phyloP scores from a whole-genome alignment of 2,329 filamentous ascomycete species.

The Sporothrix phasma region DNA sequence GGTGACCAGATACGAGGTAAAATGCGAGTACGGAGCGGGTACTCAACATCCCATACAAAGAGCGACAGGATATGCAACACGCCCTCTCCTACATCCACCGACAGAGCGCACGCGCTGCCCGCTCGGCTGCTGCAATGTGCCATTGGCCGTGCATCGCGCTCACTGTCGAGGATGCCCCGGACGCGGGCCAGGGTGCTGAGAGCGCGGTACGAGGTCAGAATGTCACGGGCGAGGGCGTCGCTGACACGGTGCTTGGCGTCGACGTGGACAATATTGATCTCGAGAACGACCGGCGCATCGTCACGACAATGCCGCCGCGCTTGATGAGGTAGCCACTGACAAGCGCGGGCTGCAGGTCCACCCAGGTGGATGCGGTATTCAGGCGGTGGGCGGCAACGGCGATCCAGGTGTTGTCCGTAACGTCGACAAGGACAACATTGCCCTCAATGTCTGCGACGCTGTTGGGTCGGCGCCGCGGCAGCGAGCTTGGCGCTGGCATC shows the following conservation, averaged over 20 bases:
- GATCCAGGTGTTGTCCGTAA: constrained; percentile 67
- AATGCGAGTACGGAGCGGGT: background rate
- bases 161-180: constrained; percentile 50
- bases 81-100: constrained; percentile 44
- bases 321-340: constrained; percentile 59
- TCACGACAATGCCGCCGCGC: constrained; percentile 44
- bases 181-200: constrained; percentile 59
- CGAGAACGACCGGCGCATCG: constrained; percentile 50
- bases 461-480: constrained; percentile 26
- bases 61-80: background rate
- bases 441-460: constrained; percentile 32
- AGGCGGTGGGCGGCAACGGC: constrained; percentile 58
- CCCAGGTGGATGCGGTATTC: constrained; percentile 46
- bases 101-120: constrained; percentile 56
- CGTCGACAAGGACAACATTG: constrained; percentile 61
- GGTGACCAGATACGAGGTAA: background rate
- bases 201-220: constrained; percentile 57
- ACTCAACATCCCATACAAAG: background rate
- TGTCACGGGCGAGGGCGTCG: constrained; percentile 59
- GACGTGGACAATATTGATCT: constrained; percentile 53
- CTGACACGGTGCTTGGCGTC: constrained; percentile 44
- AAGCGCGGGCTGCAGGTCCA: constrained; percentile 47
- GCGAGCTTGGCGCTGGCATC: constrained; percentile 23
- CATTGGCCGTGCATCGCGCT: constrained; percentile 60
- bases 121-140: constrained; percentile 65